These are phyloP conservation scores for Talaromyces rugulosus DNA, from an alignment of 2,329 filamentous ascomycete species.

Conservation along the genomic window DNA sequence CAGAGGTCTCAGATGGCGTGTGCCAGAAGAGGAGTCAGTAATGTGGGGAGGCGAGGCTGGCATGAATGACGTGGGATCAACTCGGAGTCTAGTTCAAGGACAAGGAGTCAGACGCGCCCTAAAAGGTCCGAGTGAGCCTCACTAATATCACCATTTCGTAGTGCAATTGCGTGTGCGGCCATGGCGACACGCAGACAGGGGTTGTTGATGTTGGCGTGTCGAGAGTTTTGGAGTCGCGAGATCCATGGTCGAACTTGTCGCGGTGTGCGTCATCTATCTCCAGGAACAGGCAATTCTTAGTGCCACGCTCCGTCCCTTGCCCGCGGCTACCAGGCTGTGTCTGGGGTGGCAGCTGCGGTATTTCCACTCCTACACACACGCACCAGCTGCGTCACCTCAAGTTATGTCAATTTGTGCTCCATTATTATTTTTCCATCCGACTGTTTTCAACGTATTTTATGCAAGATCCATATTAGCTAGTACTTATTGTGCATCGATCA, in stretches of 20 bases:
- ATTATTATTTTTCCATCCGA: too few species aligned
- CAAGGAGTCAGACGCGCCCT: too few species aligned
- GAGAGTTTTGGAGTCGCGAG: background rate
- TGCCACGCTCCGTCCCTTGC: background rate
- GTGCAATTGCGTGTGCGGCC: background rate
- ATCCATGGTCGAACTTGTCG: background rate
- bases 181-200: background rate
- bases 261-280: background rate
- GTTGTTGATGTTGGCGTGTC: background rate
- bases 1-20: background rate
- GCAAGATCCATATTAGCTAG: background rate
- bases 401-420: too few species aligned
- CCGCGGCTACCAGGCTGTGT: too few species aligned
- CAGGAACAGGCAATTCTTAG: background rate
- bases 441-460: too few species aligned
- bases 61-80: background rate
- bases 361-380: too few species aligned
- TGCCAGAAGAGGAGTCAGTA: background rate
- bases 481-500: background rate
- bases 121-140: background rate
- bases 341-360: too few species aligned
- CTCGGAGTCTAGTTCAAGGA: too few species aligned
- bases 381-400: too few species aligned
- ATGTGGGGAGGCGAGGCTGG: background rate
- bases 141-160: background rate